Evolutionary conservation across 352 stramenopile genomes (phyloP).

Genomic region (Globisporangium carolinianum): DNA sequence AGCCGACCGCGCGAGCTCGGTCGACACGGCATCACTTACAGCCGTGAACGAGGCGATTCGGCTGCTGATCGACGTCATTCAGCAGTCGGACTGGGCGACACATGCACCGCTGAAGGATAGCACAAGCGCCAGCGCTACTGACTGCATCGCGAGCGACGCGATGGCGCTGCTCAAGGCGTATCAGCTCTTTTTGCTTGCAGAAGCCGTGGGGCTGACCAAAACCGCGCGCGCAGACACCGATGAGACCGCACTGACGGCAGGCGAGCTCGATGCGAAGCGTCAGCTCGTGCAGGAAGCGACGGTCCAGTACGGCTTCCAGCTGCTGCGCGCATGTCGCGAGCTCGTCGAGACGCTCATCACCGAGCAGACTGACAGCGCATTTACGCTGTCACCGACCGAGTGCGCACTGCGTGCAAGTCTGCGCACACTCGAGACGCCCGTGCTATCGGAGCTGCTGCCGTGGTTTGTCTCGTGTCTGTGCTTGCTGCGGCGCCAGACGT

Average conservation of each 20-base stretch:
- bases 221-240: constrained; percentile 14
- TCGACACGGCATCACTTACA: background rate
- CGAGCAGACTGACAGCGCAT: constrained; percentile 47
- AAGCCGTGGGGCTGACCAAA: constrained; percentile 64
- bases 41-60: constrained; percentile 31
- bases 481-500: constrained; percentile 73
- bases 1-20: too few relatives aligned
- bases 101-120: background rate
- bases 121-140: background rate
- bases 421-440: constrained; percentile 30
- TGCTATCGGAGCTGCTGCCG: constrained; percentile 61
- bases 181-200: constrained; percentile 67
- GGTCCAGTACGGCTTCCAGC: constrained; percentile 55
- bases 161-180: constrained; percentile 65
- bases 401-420: constrained; percentile 27
- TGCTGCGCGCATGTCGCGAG: constrained; percentile 53
- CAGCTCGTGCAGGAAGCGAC: constrained; percentile 63
- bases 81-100: constrained; percentile 3
- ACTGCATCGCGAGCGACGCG: constrained; percentile 27
- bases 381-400: constrained; percentile 19
- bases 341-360: constrained; percentile 35
- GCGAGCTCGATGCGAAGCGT: constrained; percentile 17
- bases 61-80: constrained; percentile 31
- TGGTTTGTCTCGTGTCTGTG: constrained; percentile 79
- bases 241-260: background rate